Conservation (phyloP, 2,329 filamentous ascomycete species). For the Pezicula radicicola region DNA sequence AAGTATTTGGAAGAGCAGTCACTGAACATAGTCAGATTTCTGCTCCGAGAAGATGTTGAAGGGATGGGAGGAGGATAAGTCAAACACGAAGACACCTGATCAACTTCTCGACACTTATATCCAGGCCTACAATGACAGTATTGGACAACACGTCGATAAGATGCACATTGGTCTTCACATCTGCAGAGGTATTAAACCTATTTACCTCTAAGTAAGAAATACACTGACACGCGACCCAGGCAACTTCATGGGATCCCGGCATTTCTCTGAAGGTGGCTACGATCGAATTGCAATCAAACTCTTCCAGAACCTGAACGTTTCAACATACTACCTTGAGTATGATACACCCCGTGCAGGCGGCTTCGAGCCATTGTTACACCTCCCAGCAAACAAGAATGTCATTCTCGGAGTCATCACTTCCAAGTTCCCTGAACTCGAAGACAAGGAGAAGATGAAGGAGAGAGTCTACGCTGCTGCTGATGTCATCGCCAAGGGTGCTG, state of each 20-base stretch:
- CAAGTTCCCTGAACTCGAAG: conserved; percentile 60
- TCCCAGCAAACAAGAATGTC: conserved; percentile 61
- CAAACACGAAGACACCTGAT: conserved; percentile 57
- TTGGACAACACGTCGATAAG: conserved; percentile 61
- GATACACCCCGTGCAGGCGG: conserved; percentile 63
- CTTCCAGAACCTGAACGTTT: conserved; percentile 59
- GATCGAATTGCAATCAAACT: conserved; percentile 66
- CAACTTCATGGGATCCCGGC: conserved; percentile 65
- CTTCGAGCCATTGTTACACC: conserved; percentile 61
- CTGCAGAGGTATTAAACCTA: conserved; percentile 50
- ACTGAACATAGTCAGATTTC: conserved; percentile 51
- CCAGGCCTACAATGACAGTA: conserved; percentile 71
- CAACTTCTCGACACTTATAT: conserved; percentile 75
- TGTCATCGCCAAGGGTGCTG: conserved; percentile 67
- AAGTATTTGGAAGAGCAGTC: background rate
- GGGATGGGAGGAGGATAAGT: conserved; percentile 63
- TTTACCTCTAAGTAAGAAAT: background rate
- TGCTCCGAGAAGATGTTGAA: conserved; percentile 70
- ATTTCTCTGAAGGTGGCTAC: conserved; percentile 66
- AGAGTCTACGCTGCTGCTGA: conserved; percentile 61
- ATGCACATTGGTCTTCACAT: conserved; percentile 78
- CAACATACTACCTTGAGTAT: conserved; percentile 70
- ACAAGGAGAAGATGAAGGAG: conserved; percentile 61
- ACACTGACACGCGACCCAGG: conserved; percentile 3
- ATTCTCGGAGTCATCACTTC: conserved; percentile 66